Conservation (phyloP, 306 rosid genomes). For the Quercus agrifolia region DNA sequence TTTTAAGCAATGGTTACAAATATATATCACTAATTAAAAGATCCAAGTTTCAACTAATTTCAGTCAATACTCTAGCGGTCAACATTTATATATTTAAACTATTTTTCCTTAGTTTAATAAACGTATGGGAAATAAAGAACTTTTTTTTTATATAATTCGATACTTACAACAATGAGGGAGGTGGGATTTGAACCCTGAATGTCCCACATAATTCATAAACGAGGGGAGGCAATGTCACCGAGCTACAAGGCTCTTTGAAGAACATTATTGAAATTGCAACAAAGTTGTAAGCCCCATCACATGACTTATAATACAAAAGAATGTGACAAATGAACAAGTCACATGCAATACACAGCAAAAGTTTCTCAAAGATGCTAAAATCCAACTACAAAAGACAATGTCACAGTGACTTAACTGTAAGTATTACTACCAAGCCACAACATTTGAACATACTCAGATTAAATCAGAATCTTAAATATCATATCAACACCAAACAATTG, state of each 20-base stretch:
- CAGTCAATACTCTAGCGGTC: background rate
- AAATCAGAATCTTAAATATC: constrained; percentile 26
- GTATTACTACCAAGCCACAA: constrained; percentile 32
- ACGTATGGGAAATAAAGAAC: constrained; percentile 19
- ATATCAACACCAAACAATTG: constrained; percentile 23
- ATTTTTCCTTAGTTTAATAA: background rate
- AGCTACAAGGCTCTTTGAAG: constrained; percentile 6
- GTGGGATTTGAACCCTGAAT: too few relatives aligned
- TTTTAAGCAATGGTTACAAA: background rate
- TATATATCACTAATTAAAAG: background rate
- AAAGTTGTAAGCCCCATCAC: constrained; percentile 30
- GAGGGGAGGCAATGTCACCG: too few relatives aligned
- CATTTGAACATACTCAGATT: constrained; percentile 40
- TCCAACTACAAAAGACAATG: constrained; percentile 45
- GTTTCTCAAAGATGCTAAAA: constrained; percentile 17
- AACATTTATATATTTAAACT: background rate
- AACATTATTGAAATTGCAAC: constrained; percentile 29
- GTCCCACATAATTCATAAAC: too few relatives aligned
- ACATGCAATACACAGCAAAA: constrained; percentile 31
- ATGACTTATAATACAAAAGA: constrained; percentile 33
- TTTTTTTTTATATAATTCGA: constrained; percentile 15
- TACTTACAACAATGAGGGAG: too few relatives aligned
- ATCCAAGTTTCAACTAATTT: background rate
- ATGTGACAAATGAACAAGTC: constrained; percentile 32
- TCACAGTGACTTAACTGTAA: constrained; percentile 22